Percentiles rank a stretch among this genome's conserved stretches.
phyloP scores from a whole-genome alignment of 345 rosid genomes.

The Citrus maxima region DNA sequence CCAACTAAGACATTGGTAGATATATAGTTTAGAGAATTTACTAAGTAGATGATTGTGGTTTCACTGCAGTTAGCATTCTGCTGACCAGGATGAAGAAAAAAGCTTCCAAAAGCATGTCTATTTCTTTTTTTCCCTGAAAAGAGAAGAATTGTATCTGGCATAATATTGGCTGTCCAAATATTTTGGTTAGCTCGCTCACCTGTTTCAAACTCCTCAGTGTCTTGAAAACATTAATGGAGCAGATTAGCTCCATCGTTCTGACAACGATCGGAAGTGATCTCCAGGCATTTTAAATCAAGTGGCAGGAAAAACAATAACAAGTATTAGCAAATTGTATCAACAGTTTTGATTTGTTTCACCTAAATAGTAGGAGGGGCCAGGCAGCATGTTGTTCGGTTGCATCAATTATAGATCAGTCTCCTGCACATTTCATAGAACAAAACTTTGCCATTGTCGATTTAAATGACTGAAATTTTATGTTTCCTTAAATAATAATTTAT shows the following conservation, averaged over 20 bases:
- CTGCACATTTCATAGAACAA: background rate
- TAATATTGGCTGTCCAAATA: background rate
- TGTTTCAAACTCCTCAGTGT: background rate
- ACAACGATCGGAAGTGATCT: background rate
- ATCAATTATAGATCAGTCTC: background rate
- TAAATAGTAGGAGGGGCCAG: background rate
- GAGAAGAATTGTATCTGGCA: slow-evolving; percentile 1
- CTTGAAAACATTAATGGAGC: background rate
- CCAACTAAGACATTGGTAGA: background rate
- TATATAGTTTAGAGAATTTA: background rate
- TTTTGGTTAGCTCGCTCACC: background rate
- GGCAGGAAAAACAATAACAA: background rate
- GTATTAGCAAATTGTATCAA: background rate
- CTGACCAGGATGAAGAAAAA: background rate
- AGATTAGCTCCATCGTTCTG: background rate
- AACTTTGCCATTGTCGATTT: background rate
- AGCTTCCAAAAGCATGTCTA: background rate
- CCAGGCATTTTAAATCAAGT: background rate
- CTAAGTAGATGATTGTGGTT: slow-evolving; percentile 2
- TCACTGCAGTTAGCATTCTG: background rate
- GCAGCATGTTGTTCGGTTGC: background rate
- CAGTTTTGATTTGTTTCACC: background rate
- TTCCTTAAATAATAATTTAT: background rate
- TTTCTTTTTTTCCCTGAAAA: background rate
- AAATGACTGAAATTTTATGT: background rate